Evolutionary conservation across 2,329 filamentous ascomycete species (phyloP).

Genomic region (Phoma sp.): DNA sequence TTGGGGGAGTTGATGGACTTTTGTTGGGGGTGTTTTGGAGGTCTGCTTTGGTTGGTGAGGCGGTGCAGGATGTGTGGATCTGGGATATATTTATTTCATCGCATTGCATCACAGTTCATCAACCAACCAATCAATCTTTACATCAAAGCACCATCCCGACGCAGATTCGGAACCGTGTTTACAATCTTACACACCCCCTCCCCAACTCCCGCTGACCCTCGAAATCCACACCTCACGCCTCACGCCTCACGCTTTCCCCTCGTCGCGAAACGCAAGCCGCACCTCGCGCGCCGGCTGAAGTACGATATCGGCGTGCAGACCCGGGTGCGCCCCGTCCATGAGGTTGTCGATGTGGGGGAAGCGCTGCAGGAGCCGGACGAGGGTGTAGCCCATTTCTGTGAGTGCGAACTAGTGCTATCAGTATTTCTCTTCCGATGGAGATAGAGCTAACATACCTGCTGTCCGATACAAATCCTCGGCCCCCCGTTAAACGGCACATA

Average conservation of each 20-base stretch:
- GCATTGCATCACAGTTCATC: no score
- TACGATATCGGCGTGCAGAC: constrained; percentile 56
- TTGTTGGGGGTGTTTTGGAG: no score
- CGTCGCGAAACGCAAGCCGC: constrained; percentile 45
- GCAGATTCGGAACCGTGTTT: no score
- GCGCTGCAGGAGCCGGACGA: constrained; percentile 55
- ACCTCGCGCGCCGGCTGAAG: constrained; percentile 53
- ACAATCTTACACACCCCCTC: no score
- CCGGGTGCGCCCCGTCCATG: constrained; percentile 45
- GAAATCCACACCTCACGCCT: no score
- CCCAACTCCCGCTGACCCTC: no score
- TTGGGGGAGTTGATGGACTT: no score
- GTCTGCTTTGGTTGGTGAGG: no score
- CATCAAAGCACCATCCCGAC: no score
- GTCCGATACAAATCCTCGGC: constrained; percentile 58
- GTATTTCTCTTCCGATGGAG: background rate
- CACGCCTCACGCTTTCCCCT: background rate
- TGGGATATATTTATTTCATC: no score
- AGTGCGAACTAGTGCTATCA: constrained; percentile 49
- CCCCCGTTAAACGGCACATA: constrained; percentile 58
- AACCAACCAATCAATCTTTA: no score
- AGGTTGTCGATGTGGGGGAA: constrained; percentile 52
- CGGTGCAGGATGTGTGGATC: no score
- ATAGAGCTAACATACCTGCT: constrained; percentile 38
- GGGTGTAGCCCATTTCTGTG: constrained; percentile 58